Evolutionary conservation across 2,329 filamentous ascomycete genomes (phyloP), one percentile per base, ranked within the genome.

Genomic region (Ilyonectria mors-panacis): DNA sequence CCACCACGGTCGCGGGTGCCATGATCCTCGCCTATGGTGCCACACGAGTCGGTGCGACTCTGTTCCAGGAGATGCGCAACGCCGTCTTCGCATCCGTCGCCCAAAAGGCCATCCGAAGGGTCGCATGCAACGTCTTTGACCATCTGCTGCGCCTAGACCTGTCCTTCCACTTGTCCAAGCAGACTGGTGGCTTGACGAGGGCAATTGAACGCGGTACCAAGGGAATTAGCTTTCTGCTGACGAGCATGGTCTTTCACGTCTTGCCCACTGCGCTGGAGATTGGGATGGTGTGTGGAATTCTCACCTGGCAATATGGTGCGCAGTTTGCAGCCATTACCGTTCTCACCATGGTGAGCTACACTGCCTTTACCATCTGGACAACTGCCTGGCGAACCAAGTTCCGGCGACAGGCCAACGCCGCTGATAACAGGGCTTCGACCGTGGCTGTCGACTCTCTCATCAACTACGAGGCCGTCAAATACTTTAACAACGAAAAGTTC

Each of bases 391-490:
- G 97, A 75, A 99, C 97, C 3, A 97, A 97, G 80, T 99, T 99
- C 80, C 89, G 97, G 53, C 93, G 95, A 75, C 93, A 97, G 81
- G 94, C 96, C 44, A 99, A 99, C 79, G 94, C 94, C 6, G 97
- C 96, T 0, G 97, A 99, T 75, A 99, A 98, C 81, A 94, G 91
- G 78, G 96, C 94, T 0, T 97, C 95, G 1, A 98, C 95, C 0
- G 94, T 98, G 8, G 95, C 95, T 0, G 95, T 98, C 1, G 96
- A 99, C 82, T 97, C 95, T 1, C 85, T 99, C 57, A 97, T 99
- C 85, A 99, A 99, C 83, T 99, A 98, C 77, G 96, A 99, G 81
- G 95, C 97, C 15, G 96, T 99, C 78, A 99, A 99, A 82, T 97
- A 98, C 84, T 99, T 98, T 84, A 99, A 99, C 85, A 99, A 99